Conservation (phyloP, 371 early-diverging fungal genomes). For the Cladochytrium tenue region DNA sequence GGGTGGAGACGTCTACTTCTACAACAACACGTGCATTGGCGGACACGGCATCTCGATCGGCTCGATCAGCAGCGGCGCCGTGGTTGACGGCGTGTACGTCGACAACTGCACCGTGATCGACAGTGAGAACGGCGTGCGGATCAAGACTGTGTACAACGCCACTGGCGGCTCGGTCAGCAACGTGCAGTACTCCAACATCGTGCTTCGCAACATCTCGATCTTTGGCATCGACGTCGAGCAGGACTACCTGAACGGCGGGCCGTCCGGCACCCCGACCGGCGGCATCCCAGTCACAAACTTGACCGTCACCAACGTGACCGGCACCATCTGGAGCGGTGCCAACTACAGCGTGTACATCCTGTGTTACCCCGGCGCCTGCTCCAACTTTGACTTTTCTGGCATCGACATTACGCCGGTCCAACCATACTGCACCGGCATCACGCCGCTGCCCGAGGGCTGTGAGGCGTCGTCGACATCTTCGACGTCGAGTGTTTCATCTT, state of each 20-base stretch:
- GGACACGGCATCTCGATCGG: conserved; percentile 6
- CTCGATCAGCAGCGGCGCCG: not conserved
- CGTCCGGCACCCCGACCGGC: not conserved
- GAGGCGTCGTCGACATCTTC: not conserved
- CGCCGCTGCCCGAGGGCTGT: not conserved
- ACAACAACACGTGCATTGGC: conserved; percentile 2
- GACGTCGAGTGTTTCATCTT: not conserved
- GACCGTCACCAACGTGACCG: not conserved
- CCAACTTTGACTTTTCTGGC: not conserved
- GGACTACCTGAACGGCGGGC: conserved; percentile 4
- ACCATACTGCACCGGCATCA: not conserved
- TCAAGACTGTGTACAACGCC: conserved; percentile 4
- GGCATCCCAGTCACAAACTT: not conserved
- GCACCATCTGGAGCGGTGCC: not conserved
- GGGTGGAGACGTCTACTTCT: conserved; percentile 1
- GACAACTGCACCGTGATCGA: conserved; percentile 1
- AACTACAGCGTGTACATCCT: not conserved
- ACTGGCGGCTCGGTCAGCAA: not conserved
- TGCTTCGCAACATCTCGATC: not conserved
- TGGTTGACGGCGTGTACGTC: conserved; percentile 1
- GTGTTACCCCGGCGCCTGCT: not conserved
- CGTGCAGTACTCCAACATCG: not conserved
- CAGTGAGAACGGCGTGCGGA: not conserved
- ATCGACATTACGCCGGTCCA: not conserved
- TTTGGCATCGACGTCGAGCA: conserved; percentile 1